These are phyloP conservation scores for Trichoderma reesei DNA, from an alignment of 495 filamentous ascomycete species.

Conservation along the genomic window DNA sequence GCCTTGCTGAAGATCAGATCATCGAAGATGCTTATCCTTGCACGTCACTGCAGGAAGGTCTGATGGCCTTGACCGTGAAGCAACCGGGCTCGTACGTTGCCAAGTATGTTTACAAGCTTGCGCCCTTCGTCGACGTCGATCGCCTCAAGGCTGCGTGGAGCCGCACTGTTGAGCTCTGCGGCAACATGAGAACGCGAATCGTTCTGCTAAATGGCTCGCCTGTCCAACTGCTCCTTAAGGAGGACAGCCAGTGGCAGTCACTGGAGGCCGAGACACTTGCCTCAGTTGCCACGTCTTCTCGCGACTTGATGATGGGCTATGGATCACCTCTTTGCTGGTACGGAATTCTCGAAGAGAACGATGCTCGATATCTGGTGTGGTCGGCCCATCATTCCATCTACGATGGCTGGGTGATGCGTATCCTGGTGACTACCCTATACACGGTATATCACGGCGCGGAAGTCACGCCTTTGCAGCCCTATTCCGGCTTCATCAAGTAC, in stretches of 20 bases:
- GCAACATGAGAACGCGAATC: constrained; percentile 54
- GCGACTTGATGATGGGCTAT: background rate
- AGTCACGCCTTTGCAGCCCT: background rate
- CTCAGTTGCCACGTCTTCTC: background rate
- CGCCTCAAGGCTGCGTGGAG: constrained; percentile 41
- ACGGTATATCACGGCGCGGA: background rate
- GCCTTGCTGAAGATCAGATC: background rate
- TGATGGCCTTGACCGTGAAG: constrained; percentile 35
- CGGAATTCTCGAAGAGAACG: background rate
- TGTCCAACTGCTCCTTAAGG: constrained; percentile 17
- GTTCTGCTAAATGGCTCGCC: constrained; percentile 11
- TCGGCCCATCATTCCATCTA: constrained; percentile 7
- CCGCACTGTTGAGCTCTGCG: constrained; percentile 40
- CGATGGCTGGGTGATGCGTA: constrained; percentile 8
- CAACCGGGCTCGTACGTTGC: constrained; percentile 32
- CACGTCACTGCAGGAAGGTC: constrained; percentile 44
- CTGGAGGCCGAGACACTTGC: background rate
- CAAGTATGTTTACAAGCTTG: constrained; percentile 34
- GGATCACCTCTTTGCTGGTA: constrained; percentile 1
- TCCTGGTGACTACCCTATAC: constrained; percentile 5
- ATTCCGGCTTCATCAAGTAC: constrained; percentile 8
- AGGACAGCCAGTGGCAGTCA: background rate
- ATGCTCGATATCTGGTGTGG: constrained; percentile 13
- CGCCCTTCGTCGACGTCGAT: constrained; percentile 26
- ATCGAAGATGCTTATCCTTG: constrained; percentile 30